These are phyloP conservation scores for Dalechampia spathulata DNA, from an alignment of 441 rosid species.

Conservation along the genomic window DNA sequence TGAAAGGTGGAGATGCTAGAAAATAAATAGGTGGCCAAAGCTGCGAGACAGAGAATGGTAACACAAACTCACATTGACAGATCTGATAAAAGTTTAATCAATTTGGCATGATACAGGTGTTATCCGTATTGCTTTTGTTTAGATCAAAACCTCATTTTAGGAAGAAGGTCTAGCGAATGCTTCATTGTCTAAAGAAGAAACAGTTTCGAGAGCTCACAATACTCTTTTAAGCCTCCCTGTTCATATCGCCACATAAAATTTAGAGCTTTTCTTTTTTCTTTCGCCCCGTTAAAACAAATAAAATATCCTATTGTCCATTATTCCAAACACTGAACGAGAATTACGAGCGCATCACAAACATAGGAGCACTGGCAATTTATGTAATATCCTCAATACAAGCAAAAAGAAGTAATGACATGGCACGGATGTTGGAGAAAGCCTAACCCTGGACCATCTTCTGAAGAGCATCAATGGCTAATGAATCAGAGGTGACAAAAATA, in stretches of 20 bases:
- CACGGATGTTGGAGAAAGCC: conserved; percentile 11
- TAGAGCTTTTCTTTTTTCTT: not conserved
- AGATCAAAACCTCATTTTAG: not conserved
- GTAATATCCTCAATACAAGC: not conserved
- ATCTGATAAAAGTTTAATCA: not conserved
- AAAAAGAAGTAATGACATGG: not conserved
- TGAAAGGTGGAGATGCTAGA: not conserved
- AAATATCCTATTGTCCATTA: not conserved
- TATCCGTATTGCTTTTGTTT: not conserved
- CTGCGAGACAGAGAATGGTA: not conserved
- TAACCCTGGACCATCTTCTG: conserved; percentile 96
- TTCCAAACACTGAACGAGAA: not conserved
- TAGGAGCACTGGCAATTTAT: not conserved
- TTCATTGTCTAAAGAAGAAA: not conserved
- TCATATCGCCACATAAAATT: no score
- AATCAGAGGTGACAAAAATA: conserved; percentile 66
- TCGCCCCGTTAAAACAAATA: no score
- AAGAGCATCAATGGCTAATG: conserved; percentile 90
- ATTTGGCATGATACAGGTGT: not conserved
- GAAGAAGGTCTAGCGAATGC: not conserved
- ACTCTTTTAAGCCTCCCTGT: not conserved
- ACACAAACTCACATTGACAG: not conserved
- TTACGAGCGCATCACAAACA: not conserved
- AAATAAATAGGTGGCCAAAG: not conserved
- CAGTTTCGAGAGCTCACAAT: not conserved